Evolutionary conservation across 768 basidiomycete species (phyloP).

Genomic region (Xerocomus potaroensis): DNA sequence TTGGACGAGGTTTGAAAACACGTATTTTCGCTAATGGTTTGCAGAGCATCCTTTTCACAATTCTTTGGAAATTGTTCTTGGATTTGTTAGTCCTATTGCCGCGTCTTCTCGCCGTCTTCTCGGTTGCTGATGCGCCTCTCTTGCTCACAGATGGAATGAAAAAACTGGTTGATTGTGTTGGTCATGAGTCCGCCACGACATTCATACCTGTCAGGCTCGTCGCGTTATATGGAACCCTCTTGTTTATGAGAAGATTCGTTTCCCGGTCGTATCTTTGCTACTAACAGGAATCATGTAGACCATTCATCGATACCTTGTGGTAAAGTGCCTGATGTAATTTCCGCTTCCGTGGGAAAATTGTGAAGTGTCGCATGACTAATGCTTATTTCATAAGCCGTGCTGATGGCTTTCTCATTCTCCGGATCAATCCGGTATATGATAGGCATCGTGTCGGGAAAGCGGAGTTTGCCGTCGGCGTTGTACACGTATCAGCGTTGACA

Average conservation of each 20-base stretch:
- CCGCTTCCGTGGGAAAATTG: too few species aligned
- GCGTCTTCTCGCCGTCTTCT: too few species aligned
- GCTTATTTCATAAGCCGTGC: too few species aligned
- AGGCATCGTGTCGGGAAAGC: too few species aligned
- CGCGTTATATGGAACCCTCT: background rate
- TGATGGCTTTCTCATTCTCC: too few species aligned
- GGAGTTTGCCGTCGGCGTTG: too few species aligned
- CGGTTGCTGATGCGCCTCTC: background rate
- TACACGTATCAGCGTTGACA: too few species aligned
- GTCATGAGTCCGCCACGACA: background rate
- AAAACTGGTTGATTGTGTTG: conserved; percentile 17
- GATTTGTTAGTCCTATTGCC: conserved; percentile 61
- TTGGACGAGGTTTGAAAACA: conserved; percentile 88
- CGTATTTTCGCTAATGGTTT: conserved; percentile 86
- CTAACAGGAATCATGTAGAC: background rate
- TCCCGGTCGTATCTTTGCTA: background rate
- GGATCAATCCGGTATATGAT: too few species aligned
- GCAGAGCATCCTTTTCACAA: conserved; percentile 86
- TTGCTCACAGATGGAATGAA: conserved; percentile 31
- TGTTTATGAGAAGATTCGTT: background rate
- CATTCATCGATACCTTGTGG: too few species aligned
- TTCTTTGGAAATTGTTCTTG: conserved; percentile 88
- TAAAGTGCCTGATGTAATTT: too few species aligned
- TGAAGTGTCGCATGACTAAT: too few species aligned
- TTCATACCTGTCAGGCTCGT: background rate